These are phyloP conservation scores for Neostapfia colusana DNA, from an alignment of 176 grass and related monocot genomes.

Conservation along the genomic window DNA sequence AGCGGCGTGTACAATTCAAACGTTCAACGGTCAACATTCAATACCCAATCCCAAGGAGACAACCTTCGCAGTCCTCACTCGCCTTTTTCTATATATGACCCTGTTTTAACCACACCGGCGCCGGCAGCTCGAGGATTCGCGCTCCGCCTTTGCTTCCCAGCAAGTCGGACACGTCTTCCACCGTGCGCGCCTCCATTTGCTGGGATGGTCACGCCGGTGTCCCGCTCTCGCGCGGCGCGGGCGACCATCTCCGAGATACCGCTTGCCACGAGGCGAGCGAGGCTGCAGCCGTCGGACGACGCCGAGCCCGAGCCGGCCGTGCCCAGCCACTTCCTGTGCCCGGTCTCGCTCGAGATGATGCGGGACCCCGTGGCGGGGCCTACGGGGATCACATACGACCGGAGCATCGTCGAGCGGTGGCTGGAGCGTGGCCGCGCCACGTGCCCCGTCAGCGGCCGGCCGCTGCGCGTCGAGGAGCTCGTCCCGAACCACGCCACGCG, in stretches of 20 bases:
- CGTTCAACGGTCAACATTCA: slow-evolving; percentile 86
- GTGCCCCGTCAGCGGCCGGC: slow-evolving; percentile 59
- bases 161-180: background rate
- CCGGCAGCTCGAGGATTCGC: background rate
- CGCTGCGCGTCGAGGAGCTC: slow-evolving; percentile 56
- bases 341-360: slow-evolving; percentile 85
- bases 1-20: slow-evolving; percentile 47
- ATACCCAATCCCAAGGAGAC: slow-evolving; percentile 44
- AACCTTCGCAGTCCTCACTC: slow-evolving; percentile 1
- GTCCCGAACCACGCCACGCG: slow-evolving; percentile 73
- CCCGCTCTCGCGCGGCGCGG: slow-evolving; percentile 45
- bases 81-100: slow-evolving; percentile 23
- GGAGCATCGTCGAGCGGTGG: slow-evolving; percentile 67
- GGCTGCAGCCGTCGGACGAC: slow-evolving; percentile 14
- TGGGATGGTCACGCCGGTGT: slow-evolving; percentile 42
- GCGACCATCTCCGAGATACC: slow-evolving; percentile 35
- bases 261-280: slow-evolving; percentile 23
- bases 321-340: slow-evolving; percentile 70
- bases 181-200: no score
- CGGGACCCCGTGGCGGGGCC: slow-evolving; percentile 67
- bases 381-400: slow-evolving; percentile 85
- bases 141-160: no score
- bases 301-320: slow-evolving; percentile 1
- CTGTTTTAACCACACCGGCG: background rate
- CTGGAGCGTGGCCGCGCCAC: slow-evolving; percentile 51